Conservation (phyloP, 441 rosid genomes). For the Pelargonium australe region DNA sequence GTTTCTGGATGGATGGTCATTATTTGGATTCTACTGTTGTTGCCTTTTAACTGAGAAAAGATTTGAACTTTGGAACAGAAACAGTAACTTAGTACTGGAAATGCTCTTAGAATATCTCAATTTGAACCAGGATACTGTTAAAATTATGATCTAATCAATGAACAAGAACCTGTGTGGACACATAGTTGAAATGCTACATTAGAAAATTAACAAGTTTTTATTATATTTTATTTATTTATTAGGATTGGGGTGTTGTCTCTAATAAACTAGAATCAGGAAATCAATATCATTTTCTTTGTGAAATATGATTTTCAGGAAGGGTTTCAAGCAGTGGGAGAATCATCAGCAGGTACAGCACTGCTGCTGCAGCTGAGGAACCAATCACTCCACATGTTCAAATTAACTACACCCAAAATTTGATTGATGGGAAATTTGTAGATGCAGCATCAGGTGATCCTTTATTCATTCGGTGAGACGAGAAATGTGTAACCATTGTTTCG, state of each 20-base stretch:
- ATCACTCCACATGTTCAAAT: constrained; percentile 34
- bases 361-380: constrained; percentile 31
- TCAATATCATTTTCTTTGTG: background rate
- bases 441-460: constrained; percentile 37
- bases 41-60: background rate
- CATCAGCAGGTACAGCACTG: constrained; percentile 29
- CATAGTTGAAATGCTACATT: background rate
- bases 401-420: constrained; percentile 33
- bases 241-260: background rate
- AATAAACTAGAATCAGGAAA: background rate
- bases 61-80: constrained; percentile 2
- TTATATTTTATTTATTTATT: background rate
- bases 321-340: constrained; percentile 19
- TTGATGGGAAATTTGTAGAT: constrained; percentile 41
- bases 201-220: background rate
- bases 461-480: background rate
- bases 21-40: background rate
- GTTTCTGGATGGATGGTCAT: background rate
- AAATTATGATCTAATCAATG: too few species aligned
- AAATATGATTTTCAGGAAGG: constrained; percentile 29
- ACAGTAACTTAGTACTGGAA: background rate
- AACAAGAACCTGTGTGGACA: background rate
- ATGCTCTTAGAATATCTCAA: background rate
- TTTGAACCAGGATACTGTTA: too few species aligned
- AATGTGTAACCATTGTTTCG: background rate